Conservation (phyloP, 148 eudicot species). For the Silene uniflora region DNA sequence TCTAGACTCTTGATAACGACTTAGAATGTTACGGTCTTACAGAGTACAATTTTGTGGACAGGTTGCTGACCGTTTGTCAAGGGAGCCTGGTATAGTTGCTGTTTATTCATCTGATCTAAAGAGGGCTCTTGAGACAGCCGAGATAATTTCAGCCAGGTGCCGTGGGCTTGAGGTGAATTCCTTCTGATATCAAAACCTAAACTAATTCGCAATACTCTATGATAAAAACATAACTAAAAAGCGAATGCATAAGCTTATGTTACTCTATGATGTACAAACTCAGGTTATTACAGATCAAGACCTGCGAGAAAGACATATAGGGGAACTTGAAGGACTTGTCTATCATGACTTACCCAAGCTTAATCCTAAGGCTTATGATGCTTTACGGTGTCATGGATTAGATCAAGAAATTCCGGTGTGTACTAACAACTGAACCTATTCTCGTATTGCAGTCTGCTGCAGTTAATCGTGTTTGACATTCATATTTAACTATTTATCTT, state of each 20-base stretch:
- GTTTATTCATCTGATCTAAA: conserved; percentile 84
- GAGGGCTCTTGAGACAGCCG: conserved; percentile 75
- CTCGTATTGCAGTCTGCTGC: neutral
- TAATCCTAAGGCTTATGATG: conserved; percentile 53
- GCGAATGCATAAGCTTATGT: neutral
- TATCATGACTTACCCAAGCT: conserved; percentile 38
- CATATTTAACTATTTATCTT: neutral
- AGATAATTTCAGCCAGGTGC: conserved; percentile 59
- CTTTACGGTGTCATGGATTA: conserved; percentile 38
- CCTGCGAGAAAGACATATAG: conserved; percentile 78
- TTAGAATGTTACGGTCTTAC: conserved; percentile 1
- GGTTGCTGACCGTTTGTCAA: conserved; percentile 70
- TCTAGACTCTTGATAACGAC: neutral
- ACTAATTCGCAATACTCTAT: neutral
- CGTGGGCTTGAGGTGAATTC: conserved; percentile 54
- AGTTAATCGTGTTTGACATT: neutral
- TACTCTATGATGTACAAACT: neutral
- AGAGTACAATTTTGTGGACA: conserved; percentile 19
- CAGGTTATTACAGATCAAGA: conserved; percentile 66
- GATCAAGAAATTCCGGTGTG: conserved; percentile 78
- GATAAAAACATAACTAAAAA: too few relatives aligned
- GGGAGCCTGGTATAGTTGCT: conserved; percentile 51
- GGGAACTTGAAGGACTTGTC: conserved; percentile 74
- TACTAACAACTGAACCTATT: neutral
- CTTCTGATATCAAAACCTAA: neutral